A percentile compares a stretch with the other conserved stretches of the same genome.
phyloP scores from a whole-genome alignment of 768 basidiomycete genomes.

The Phlebiopsis flavidoalba region DNA sequence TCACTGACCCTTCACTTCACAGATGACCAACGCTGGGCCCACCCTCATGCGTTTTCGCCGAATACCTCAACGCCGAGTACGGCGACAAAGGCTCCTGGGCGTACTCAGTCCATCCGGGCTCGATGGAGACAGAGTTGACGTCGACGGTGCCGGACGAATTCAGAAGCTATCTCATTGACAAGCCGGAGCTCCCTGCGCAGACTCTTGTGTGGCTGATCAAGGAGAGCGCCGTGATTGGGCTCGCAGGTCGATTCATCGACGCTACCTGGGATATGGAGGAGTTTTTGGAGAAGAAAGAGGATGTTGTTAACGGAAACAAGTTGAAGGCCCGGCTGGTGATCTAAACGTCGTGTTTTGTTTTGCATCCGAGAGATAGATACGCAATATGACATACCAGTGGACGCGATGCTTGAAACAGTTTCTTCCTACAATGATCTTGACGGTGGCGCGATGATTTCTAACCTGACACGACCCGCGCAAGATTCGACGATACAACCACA shows the following conservation, averaged over 20 bases:
- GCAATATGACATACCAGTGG: too few species aligned
- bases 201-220: constrained; percentile 5
- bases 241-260: not conserved
- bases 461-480: too few species aligned
- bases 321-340: not conserved
- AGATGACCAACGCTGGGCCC: constrained; percentile 5
- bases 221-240: constrained; percentile 8
- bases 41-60: constrained; percentile 6
- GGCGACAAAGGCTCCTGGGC: constrained; percentile 4
- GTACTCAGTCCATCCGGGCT: constrained; percentile 3
- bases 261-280: constrained; percentile 1
- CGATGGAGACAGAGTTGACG: constrained; percentile 13
- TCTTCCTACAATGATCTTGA: too few species aligned
- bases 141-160: not conserved
- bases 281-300: constrained; percentile 1
- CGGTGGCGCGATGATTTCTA: too few species aligned
- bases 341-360: not conserved
- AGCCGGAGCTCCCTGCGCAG: constrained; percentile 1
- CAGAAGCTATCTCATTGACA: constrained; percentile 5
- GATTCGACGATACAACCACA: too few species aligned
- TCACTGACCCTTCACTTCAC: not conserved
- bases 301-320: constrained; percentile 2
- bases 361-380: too few species aligned
- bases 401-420: too few species aligned
- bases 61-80: constrained; percentile 7